A percentile compares a stretch with the other conserved stretches of the same genome.
Evolutionary conservation across 257 asterid genomes (phyloP).

Genomic region (Cynanchum wilfordii): DNA sequence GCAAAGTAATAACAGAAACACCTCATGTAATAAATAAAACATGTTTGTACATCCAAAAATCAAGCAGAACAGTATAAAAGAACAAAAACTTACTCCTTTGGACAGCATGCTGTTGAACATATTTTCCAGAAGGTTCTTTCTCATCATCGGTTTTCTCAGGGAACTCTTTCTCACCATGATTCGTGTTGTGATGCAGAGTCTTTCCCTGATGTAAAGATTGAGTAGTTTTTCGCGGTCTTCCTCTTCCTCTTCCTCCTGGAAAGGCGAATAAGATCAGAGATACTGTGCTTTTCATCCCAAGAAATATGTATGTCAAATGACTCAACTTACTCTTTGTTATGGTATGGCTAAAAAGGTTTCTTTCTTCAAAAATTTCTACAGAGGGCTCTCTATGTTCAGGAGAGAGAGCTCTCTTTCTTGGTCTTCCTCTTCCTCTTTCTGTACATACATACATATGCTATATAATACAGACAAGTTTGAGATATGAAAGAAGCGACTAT

Average conservation of each 20-base stretch:
- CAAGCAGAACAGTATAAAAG: too few species aligned
- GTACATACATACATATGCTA: too few species aligned
- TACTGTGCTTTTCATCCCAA: neutral
- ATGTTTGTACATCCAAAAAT: neutral
- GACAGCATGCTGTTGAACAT: neutral
- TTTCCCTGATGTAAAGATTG: constrained; percentile 2
- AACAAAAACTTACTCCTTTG: constrained; percentile 1
- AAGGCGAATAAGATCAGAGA: neutral
- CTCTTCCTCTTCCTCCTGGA: constrained; percentile 3
- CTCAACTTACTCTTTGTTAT: constrained; percentile 10
- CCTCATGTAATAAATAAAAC: neutral
- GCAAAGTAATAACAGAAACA: neutral
- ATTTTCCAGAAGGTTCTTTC: neutral
- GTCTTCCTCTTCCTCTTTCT: constrained; percentile 12
- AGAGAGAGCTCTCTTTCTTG: constrained; percentile 4
- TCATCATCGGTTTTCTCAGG: neutral
- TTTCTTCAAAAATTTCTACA: neutral
- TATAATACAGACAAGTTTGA: neutral
- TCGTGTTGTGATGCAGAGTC: neutral
- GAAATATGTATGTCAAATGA: too few species aligned
- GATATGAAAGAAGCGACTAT: neutral
- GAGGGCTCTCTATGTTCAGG: constrained; percentile 14
- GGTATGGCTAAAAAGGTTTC: neutral
- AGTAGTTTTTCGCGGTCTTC: constrained; percentile 11
- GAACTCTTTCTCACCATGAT: constrained; percentile 13